Conservation (phyloP, 2,329 filamentous ascomycete genomes). For the Fusarium bulbicola region DNA sequence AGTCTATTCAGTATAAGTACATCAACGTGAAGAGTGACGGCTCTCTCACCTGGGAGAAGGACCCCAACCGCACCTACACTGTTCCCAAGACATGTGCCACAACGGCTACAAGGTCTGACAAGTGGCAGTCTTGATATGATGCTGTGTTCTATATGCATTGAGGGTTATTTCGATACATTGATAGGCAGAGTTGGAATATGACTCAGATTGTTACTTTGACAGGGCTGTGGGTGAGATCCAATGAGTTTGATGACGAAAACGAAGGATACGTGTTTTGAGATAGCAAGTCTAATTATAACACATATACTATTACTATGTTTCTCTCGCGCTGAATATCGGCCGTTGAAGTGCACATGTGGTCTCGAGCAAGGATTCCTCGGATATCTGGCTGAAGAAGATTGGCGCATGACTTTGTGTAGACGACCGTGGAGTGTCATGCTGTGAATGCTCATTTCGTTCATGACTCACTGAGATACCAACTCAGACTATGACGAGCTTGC, state of each 20-base stretch:
- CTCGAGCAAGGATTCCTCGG: background rate
- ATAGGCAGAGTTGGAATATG: background rate
- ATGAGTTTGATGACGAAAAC: background rate
- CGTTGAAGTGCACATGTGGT: background rate
- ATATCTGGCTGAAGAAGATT: background rate
- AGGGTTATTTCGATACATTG: background rate
- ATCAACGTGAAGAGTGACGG: constrained; percentile 66
- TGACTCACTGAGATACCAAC: background rate
- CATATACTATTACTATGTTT: background rate
- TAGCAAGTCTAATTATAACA: background rate
- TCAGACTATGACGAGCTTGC: background rate
- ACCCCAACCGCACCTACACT: constrained; percentile 57
- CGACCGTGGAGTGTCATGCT: background rate
- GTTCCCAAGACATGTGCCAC: constrained; percentile 46
- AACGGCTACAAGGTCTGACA: constrained; percentile 41
- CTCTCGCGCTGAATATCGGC: too few relatives aligned
- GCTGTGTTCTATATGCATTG: background rate
- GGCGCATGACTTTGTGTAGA: too few relatives aligned
- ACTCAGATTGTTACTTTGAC: background rate
- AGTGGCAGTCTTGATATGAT: constrained; percentile 41
- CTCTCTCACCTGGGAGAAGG: constrained; percentile 70
- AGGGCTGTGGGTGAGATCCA: background rate
- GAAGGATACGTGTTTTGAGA: background rate
- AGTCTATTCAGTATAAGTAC: constrained; percentile 73
- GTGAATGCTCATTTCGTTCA: background rate